Evolutionary conservation across 2,329 filamentous ascomycete species (phyloP).

Genomic region (Pseudocercospora macadamiae): DNA sequence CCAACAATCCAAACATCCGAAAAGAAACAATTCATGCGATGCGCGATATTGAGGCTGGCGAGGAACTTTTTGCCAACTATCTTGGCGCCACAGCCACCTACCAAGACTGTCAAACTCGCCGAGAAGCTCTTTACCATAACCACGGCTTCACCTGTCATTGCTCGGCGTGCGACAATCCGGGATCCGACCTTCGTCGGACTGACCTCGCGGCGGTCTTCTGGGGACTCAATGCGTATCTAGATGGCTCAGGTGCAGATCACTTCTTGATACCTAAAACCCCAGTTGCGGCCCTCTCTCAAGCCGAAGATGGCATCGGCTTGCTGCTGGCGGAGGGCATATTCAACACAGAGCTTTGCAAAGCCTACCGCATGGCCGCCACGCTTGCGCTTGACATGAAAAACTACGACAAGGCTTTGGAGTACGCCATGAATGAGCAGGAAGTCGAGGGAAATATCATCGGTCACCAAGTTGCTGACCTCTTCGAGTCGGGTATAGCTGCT

Average conservation of each 20-base stretch:
- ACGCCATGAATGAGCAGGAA: conserved; percentile 29
- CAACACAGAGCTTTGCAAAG: conserved; percentile 27
- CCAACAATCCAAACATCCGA: conserved; percentile 21
- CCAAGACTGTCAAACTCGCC: not conserved
- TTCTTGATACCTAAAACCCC: conserved; percentile 19
- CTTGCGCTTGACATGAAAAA: conserved; percentile 16
- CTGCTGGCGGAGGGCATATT: conserved; percentile 86
- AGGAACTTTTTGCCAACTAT: conserved; percentile 30
- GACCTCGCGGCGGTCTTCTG: conserved; percentile 16
- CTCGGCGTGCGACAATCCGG: conserved; percentile 27
- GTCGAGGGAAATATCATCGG: conserved; percentile 35
- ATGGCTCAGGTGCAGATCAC: conserved; percentile 8
- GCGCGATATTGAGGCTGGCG: conserved; percentile 34
- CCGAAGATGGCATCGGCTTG: conserved; percentile 70
- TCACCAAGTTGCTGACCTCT: conserved; percentile 21
- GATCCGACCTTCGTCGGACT: conserved; percentile 25
- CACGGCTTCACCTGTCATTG: conserved; percentile 38
- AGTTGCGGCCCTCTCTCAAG: conserved; percentile 18
- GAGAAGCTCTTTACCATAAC: conserved; percentile 27
- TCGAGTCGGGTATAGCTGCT: conserved; percentile 13
- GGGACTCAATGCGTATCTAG: conserved; percentile 22
- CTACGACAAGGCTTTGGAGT: conserved; percentile 22
- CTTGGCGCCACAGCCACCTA: conserved; percentile 12
- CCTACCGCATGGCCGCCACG: conserved; percentile 29
- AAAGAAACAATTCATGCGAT: conserved; percentile 33